Evolutionary conservation across 257 asterid species (phyloP).

Genomic region (Paulownia fortunei): DNA sequence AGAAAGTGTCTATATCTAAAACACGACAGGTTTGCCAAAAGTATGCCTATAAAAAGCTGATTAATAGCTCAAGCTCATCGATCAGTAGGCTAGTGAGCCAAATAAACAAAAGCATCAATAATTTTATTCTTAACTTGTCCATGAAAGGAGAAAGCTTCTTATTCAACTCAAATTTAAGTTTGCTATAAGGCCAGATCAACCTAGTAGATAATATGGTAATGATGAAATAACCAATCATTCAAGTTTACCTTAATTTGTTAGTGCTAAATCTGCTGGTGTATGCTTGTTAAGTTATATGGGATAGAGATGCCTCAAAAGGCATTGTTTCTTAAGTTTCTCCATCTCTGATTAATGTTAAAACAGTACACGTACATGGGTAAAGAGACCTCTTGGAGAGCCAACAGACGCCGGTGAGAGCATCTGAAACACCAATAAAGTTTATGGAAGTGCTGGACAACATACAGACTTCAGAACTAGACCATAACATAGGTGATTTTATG

Average conservation of each 20-base stretch:
- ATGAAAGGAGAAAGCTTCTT: neutral
- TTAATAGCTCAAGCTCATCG: neutral
- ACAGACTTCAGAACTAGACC: too few species aligned
- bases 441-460: too few species aligned
- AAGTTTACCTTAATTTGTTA: neutral
- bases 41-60: too few species aligned
- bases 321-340: neutral
- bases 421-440: too few species aligned
- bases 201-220: neutral
- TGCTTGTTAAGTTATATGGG: neutral
- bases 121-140: neutral
- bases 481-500: too few species aligned
- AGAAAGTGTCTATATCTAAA: neutral
- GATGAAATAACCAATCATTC: neutral
- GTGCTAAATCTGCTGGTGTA: neutral
- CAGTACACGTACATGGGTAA: too few species aligned
- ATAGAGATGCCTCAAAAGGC: neutral
- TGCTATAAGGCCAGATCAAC: neutral
- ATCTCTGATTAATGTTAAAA: neutral
- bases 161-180: neutral
- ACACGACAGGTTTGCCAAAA: neutral
- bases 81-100: neutral
- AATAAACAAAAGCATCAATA: neutral
- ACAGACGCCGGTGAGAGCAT: too few species aligned
- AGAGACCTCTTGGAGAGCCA: too few species aligned